Conservation (phyloP, 257 asterid genomes). For the Solanum sitiens region DNA sequence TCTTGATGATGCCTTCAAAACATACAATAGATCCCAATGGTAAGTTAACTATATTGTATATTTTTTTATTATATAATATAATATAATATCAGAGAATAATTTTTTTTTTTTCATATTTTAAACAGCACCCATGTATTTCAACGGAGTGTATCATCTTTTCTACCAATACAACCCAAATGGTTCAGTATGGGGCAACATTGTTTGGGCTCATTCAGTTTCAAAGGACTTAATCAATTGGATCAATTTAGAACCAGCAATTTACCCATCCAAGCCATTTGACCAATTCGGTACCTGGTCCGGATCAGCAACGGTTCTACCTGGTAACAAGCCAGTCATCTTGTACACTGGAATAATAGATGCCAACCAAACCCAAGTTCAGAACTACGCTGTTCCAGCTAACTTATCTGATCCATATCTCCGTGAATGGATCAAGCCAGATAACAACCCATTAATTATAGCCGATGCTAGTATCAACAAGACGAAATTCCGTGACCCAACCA, state of each 20-base stretch:
- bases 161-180: constrained; percentile 44
- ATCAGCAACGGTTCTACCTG: constrained; percentile 34
- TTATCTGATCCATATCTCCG: constrained; percentile 29
- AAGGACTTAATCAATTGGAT: constrained; percentile 38
- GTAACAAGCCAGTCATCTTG: constrained; percentile 27
- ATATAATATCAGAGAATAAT: not conserved
- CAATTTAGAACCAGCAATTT: constrained; percentile 18
- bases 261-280: constrained; percentile 31
- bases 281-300: constrained; percentile 43
- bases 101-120: not conserved
- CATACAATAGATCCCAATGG: constrained; percentile 32
- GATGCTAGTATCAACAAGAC: constrained; percentile 15
- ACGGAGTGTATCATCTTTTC: constrained; percentile 37
- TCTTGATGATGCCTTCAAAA: not conserved
- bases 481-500: constrained; percentile 46
- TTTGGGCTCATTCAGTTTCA: constrained; percentile 47
- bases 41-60: not conserved
- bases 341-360: constrained; percentile 35
- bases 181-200: constrained; percentile 36
- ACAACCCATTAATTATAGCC: constrained; percentile 27
- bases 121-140: constrained; percentile 36
- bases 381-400: constrained; percentile 32
- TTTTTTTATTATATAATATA: not conserved
- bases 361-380: constrained; percentile 31
- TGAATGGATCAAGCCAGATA: constrained; percentile 36